Conservation (phyloP, 257 asterid genomes). For the Lantana camara region DNA sequence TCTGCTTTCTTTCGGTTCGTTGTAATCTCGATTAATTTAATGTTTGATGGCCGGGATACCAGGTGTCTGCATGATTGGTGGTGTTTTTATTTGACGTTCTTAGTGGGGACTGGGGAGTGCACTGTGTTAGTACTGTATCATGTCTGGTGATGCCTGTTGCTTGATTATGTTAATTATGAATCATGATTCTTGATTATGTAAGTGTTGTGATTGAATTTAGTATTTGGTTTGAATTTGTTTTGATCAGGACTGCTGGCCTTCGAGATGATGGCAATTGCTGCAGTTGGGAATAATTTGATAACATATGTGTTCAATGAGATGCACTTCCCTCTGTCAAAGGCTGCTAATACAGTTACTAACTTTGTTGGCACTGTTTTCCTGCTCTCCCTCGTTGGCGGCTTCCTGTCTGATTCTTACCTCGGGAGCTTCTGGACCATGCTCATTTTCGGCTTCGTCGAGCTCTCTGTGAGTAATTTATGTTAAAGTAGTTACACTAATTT, state of each 20-base stretch:
- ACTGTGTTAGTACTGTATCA: neutral
- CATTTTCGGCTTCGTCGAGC: constrained; percentile 69
- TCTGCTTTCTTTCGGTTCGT: no score
- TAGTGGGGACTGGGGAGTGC: neutral
- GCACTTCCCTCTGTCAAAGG: constrained; percentile 69
- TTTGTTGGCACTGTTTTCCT: constrained; percentile 74
- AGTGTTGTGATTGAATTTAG: neutral
- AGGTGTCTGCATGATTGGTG: neutral
- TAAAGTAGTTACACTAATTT: no score
- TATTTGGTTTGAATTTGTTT: neutral
- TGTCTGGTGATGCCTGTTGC: no score
- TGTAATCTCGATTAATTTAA: no score
- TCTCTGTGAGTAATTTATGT: constrained; percentile 46
- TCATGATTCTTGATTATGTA: neutral
- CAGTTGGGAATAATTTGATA: constrained; percentile 74
- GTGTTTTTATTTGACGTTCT: neutral
- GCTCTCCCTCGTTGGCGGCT: constrained; percentile 73
- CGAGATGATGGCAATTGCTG: constrained; percentile 87
- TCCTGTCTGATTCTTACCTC: constrained; percentile 74
- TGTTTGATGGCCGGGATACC: neutral
- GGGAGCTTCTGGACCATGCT: constrained; percentile 82
- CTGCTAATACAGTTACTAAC: constrained; percentile 82
- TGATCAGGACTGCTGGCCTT: constrained; percentile 64
- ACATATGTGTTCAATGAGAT: constrained; percentile 71
- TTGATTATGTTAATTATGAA: no score